Conservation (phyloP, 2,329 filamentous ascomycete genomes). For the Davidsoniella australis region DNA sequence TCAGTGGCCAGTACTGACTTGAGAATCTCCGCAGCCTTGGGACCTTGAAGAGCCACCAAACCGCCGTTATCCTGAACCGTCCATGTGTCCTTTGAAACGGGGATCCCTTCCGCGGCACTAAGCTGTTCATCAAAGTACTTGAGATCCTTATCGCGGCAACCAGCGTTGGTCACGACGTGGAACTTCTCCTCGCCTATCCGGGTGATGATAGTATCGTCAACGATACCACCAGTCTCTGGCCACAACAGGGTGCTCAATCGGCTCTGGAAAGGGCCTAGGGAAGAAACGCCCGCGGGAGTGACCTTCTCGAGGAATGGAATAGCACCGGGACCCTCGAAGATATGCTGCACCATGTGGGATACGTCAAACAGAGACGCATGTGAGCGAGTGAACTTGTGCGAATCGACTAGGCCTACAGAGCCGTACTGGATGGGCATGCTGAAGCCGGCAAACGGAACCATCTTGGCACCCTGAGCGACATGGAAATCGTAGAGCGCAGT, state of each 20-base stretch:
- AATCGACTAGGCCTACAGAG: constrained; percentile 59
- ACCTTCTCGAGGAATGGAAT: constrained; percentile 67
- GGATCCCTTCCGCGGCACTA: constrained; percentile 35
- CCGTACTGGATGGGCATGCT: constrained; percentile 85
- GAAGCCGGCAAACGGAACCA: constrained; percentile 92
- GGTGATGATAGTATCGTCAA: constrained; percentile 87
- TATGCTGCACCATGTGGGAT: constrained; percentile 89
- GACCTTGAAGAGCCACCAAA: constrained; percentile 79
- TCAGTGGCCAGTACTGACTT: constrained; percentile 38
- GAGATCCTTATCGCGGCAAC: constrained; percentile 75
- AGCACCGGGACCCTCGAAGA: constrained; percentile 65
- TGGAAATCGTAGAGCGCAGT: constrained; percentile 70
- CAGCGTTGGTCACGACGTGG: constrained; percentile 93
- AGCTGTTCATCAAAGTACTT: constrained; percentile 60
- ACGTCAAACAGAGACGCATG: constrained; percentile 91
- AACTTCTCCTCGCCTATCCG: constrained; percentile 57
- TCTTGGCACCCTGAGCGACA: constrained; percentile 64
- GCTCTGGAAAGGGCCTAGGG: constrained; percentile 49
- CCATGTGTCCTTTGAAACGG: constrained; percentile 40
- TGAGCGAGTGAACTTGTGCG: constrained; percentile 75
- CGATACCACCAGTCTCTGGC: constrained; percentile 68
- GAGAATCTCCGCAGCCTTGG: constrained; percentile 55
- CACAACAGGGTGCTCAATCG: constrained; percentile 75
- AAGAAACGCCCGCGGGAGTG: constrained; percentile 57
- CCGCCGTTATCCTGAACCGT: constrained; percentile 55